Evolutionary conservation across 1,284 basidiomycete genomes (phyloP).

Genomic region (Ceratobasidium sp.): DNA sequence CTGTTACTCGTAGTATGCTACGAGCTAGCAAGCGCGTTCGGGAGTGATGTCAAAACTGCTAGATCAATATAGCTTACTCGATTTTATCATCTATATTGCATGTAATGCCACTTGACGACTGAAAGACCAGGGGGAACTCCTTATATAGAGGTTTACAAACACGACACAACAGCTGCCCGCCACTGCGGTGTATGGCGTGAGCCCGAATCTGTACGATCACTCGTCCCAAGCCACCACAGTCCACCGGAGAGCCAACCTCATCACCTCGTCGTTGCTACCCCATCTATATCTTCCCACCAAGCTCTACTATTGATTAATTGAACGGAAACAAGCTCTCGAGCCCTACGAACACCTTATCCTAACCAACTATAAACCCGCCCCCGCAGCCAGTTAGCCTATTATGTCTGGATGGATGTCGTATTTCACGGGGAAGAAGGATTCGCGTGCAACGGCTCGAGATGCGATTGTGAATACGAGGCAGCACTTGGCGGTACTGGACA

Average conservation of each 20-base stretch:
- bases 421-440: constrained; percentile 80
- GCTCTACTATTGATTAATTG: neutral
- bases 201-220: constrained; percentile 24
- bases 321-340: neutral
- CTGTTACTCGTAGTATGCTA: constrained; percentile 81
- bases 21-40: constrained; percentile 60
- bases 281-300: neutral
- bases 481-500: constrained; percentile 95
- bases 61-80: neutral
- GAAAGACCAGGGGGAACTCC: neutral
- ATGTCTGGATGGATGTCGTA: constrained; percentile 91
- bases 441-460: constrained; percentile 82
- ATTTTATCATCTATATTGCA: neutral
- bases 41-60: constrained; percentile 29
- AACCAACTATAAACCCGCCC: neutral
- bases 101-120: neutral
- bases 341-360: neutral
- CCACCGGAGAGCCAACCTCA: too few relatives aligned
- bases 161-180: constrained; percentile 29
- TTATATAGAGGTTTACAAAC: constrained; percentile 8
- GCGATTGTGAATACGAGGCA: constrained; percentile 88
- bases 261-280: neutral
- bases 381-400: constrained; percentile 56
- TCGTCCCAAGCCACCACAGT: constrained; percentile 25
- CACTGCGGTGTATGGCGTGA: constrained; percentile 17